Percentiles rank a stretch among this genome's conserved stretches.
Conservation (phyloP, 805 yeast species). For the Saccharomycopsis lassenensis region DNA sequence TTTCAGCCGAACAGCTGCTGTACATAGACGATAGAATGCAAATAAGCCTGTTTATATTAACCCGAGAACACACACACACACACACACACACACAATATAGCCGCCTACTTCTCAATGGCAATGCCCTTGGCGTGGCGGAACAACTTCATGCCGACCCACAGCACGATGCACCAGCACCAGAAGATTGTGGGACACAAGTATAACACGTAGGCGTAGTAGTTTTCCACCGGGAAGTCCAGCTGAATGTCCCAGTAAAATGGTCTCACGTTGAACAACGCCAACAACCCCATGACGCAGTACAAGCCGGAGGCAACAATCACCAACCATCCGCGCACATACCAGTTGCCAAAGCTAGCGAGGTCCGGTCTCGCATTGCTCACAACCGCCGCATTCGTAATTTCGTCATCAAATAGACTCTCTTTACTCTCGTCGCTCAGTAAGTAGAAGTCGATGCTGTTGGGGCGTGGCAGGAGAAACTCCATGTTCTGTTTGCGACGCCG, state of each 20-base stretch:
- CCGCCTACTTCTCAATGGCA: too few species aligned
- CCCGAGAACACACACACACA: too few species aligned
- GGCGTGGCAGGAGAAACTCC: too few species aligned
- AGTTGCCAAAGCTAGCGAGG: neutral
- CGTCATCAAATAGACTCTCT: neutral
- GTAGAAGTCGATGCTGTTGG: slow-evolving; percentile 1
- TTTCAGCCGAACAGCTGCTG: neutral
- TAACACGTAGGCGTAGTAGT: slow-evolving; percentile 26
- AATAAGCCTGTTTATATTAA: too few species aligned
- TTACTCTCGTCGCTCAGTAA: neutral
- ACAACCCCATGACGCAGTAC: slow-evolving; percentile 9
- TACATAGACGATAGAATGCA: neutral
- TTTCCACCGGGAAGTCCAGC: slow-evolving; percentile 27
- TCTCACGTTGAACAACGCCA: slow-evolving; percentile 15
- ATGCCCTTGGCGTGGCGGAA: slow-evolving; percentile 68
- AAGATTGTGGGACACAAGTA: slow-evolving; percentile 25
- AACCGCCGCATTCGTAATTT: neutral
- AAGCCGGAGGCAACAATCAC: neutral
- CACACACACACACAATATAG: too few species aligned
- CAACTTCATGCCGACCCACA: slow-evolving; percentile 72
- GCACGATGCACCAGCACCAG: slow-evolving; percentile 59
- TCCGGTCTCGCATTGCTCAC: neutral
- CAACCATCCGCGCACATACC: neutral
- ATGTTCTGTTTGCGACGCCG: too few species aligned
- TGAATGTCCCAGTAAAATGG: neutral